Evolutionary conservation across 75 land plant genomes (phyloP).

Genomic region (Chamaecyparis obtusa): DNA sequence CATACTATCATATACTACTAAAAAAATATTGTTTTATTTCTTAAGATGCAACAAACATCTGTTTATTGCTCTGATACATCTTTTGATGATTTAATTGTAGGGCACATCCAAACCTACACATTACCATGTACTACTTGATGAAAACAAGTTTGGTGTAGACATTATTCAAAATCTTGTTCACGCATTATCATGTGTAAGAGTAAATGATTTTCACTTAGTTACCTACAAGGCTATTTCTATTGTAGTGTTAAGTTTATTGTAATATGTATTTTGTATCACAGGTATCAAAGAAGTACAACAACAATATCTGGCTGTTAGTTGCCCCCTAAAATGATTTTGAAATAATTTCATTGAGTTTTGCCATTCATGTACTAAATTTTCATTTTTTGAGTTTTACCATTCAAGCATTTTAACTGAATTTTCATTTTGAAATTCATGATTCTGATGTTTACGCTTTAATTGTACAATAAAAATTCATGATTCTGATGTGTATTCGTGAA

Average conservation of each 20-base stretch:
- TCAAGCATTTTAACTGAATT: background rate
- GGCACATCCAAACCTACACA: too few relatives aligned
- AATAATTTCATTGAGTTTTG: background rate
- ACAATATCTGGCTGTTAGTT: conserved; percentile 58
- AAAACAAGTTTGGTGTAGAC: too few relatives aligned
- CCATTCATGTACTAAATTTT: too few relatives aligned
- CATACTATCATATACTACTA: too few relatives aligned
- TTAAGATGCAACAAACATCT: too few relatives aligned
- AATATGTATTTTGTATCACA: conserved; percentile 18
- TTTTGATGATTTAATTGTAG: conserved; percentile 14
- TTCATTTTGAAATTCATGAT: background rate
- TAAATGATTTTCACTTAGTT: background rate
- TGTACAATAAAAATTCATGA: too few relatives aligned
- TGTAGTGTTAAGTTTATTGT: too few relatives aligned
- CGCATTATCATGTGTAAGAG: conserved; percentile 64
- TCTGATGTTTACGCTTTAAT: background rate
- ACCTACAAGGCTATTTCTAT: background rate
- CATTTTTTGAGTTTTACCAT: too few relatives aligned
- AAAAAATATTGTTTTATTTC: too few relatives aligned
- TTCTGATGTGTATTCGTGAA: too few relatives aligned
- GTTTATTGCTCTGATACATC: background rate
- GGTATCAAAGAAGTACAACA: conserved; percentile 68
- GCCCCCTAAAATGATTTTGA: background rate
- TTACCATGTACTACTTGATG: too few relatives aligned
- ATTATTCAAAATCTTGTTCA: conserved; percentile 71